Conservation (phyloP, 768 basidiomycete species). For the Inosperma sp. region DNA sequence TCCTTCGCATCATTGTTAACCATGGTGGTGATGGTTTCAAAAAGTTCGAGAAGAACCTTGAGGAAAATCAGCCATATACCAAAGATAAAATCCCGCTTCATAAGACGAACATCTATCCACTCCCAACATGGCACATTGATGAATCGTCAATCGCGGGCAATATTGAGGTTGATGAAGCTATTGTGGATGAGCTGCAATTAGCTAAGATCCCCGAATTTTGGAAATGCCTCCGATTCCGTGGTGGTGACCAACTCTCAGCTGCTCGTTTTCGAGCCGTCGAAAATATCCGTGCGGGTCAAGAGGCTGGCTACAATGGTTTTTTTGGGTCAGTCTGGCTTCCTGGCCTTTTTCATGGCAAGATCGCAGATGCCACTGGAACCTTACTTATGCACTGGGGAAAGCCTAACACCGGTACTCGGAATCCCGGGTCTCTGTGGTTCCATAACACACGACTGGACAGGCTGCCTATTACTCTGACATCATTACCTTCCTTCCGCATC, state of each 20-base stretch:
- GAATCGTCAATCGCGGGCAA: constrained; percentile 34
- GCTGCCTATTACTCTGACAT: constrained; percentile 32
- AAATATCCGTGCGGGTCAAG: constrained; percentile 30
- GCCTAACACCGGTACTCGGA: constrained; percentile 21
- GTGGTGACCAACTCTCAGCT: constrained; percentile 36
- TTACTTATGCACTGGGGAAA: constrained; percentile 32
- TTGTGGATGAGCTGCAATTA: constrained; percentile 25
- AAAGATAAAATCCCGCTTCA: constrained; percentile 26
- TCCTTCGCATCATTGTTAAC: constrained; percentile 28
- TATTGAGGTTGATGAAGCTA: constrained; percentile 28
- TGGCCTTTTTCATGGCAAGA: constrained; percentile 37
- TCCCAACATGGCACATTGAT: constrained; percentile 34
- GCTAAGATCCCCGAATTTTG: constrained; percentile 9
- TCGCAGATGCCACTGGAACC: constrained; percentile 28
- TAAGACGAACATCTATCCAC: constrained; percentile 26
- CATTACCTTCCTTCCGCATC: constrained; percentile 30
- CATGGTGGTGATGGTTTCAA: constrained; percentile 29
- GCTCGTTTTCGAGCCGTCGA: constrained; percentile 29
- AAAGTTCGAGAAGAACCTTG: constrained; percentile 20
- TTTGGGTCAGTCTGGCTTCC: constrained; percentile 25
- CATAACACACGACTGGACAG: constrained; percentile 33
- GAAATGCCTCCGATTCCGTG: constrained; percentile 13
- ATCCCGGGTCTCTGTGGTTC: constrained; percentile 32
- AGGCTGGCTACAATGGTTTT: constrained; percentile 22
- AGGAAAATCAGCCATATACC: constrained; percentile 16